Percentiles rank a stretch among this genome's conserved stretches.
Evolutionary conservation across 306 rosid species (phyloP).

Genomic region (Quercus suber): DNA sequence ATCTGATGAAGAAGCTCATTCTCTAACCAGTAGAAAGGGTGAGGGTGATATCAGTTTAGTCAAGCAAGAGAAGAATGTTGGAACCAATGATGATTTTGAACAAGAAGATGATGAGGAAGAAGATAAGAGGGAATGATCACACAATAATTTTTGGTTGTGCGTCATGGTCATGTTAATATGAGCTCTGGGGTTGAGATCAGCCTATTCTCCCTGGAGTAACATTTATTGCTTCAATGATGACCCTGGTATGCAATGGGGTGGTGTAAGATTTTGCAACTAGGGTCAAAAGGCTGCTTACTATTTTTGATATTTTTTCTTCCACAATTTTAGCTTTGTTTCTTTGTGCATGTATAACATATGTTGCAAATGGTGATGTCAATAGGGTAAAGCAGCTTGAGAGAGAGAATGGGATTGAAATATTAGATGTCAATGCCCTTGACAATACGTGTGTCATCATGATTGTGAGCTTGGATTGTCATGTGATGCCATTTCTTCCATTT

Average conservation of each 20-base stretch:
- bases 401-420: background rate
- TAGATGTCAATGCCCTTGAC: background rate
- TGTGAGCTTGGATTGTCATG: background rate
- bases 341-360: conserved; percentile 33
- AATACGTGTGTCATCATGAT: background rate
- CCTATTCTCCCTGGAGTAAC: conserved; percentile 2
- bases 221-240: conserved; percentile 26
- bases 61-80: conserved; percentile 56
- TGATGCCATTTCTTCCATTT: no score
- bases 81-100: conserved; percentile 29
- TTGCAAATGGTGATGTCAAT: conserved; percentile 3
- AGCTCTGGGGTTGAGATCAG: background rate
- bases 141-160: conserved; percentile 1
- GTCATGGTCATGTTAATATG: background rate
- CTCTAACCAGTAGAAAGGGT: conserved; percentile 56
- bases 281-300: conserved; percentile 25
- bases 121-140: conserved; percentile 72
- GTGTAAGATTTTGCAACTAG: conserved; percentile 42
- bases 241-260: conserved; percentile 27
- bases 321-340: conserved; percentile 13
- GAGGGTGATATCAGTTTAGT: conserved; percentile 66
- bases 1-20: conserved; percentile 73
- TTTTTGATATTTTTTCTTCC: conserved; percentile 15
- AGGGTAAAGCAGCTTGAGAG: background rate
- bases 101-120: conserved; percentile 66